Percentiles rank a stretch among this genome's conserved stretches.
These are phyloP conservation scores for Psophocarpus tetragonolobus DNA, from an alignment of 306 rosid genomes.

Conservation along the genomic window DNA sequence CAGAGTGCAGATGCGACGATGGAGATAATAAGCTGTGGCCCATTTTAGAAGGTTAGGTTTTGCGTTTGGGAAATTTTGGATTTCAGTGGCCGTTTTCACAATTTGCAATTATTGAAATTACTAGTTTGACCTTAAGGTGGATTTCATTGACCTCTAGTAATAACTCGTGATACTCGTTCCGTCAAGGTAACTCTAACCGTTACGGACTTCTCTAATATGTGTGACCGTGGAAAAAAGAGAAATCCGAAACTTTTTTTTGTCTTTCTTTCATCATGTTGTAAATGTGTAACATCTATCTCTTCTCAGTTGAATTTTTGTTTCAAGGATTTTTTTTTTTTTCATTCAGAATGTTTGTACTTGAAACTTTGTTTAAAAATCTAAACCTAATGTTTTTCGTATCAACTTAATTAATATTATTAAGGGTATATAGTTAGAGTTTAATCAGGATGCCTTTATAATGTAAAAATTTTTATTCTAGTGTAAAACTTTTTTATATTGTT, in stretches of 20 bases:
- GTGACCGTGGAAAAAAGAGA: background rate
- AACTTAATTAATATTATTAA: too few species aligned
- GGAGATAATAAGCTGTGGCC: conserved; percentile 55
- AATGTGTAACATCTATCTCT: too few species aligned
- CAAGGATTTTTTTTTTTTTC: too few species aligned
- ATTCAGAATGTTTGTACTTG: too few species aligned
- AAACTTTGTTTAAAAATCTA: too few species aligned
- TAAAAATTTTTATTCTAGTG: too few species aligned
- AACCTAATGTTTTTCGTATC: too few species aligned
- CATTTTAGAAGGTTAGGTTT: conserved; percentile 52
- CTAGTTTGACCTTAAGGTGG: conserved; percentile 28
- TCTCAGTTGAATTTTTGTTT: too few species aligned
- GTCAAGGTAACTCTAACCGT: background rate
- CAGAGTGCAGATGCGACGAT: conserved; percentile 56
- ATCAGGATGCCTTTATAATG: too few species aligned
- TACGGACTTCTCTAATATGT: background rate
- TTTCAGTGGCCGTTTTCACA: conserved; percentile 3
- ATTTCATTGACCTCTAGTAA: conserved; percentile 30
- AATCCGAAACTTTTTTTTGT: background rate
- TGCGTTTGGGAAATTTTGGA: conserved; percentile 19
- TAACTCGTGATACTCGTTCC: background rate
- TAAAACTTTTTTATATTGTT: too few species aligned
- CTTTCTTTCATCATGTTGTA: too few species aligned
- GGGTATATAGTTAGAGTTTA: too few species aligned
- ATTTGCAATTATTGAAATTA: background rate